Evolutionary conservation across 202 grass and related monocot species (phyloP).

Genomic region (Carex sylvatica): DNA sequence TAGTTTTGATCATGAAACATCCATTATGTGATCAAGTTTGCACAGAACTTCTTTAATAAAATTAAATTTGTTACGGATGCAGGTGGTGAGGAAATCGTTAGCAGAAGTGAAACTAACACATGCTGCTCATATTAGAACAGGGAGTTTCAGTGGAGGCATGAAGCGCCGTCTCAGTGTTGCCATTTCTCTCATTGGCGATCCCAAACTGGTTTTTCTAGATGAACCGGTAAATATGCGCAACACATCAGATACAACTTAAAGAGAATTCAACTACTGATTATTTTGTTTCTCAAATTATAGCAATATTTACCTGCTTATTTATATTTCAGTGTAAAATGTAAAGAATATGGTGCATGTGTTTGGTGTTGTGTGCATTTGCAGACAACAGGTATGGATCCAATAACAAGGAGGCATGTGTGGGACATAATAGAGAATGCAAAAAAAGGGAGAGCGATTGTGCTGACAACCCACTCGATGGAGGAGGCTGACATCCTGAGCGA

Average conservation of each 20-base stretch:
- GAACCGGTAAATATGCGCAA: constrained; percentile 57
- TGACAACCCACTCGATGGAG: constrained; percentile 98
- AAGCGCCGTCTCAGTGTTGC: constrained; percentile 86
- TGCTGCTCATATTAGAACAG: constrained; percentile 73
- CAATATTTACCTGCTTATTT: not conserved
- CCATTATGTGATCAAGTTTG: no score
- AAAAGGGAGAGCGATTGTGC: constrained; percentile 87
- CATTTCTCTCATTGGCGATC: constrained; percentile 83
- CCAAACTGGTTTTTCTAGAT: constrained; percentile 88
- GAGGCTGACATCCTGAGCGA: constrained; percentile 93
- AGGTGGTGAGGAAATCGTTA: constrained; percentile 73
- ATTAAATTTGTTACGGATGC: not conserved
- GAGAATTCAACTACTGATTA: no score
- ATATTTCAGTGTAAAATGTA: no score
- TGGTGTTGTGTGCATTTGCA: no score
- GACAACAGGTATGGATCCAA: constrained; percentile 99
- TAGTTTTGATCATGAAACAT: no score
- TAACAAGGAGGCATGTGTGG: constrained; percentile 93
- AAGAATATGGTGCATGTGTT: no score
- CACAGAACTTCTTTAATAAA: not conserved
- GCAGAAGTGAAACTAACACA: constrained; percentile 74
- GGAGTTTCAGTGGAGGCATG: constrained; percentile 98
- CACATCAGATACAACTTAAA: no score
- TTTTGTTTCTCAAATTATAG: no score
- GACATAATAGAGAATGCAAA: constrained; percentile 94